phyloP scores from a whole-genome alignment of 306 rosid genomes.

The Lupinus albus region DNA sequence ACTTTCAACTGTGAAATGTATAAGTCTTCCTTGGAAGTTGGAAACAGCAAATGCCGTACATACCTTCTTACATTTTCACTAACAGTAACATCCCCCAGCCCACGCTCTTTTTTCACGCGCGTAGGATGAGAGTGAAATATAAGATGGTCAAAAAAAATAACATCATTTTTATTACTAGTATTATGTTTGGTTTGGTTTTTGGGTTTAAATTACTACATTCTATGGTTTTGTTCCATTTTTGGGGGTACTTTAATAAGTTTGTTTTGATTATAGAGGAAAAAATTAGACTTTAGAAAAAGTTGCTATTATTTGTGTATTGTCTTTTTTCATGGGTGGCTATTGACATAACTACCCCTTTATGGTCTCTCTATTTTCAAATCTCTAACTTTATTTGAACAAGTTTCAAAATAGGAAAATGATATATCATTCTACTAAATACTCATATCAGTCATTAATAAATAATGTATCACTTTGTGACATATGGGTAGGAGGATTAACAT shows the following conservation, averaged over 20 bases:
- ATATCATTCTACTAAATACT: no score
- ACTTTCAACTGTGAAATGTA: constrained; percentile 42
- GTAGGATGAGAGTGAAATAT: no score
- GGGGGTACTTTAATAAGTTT: background rate
- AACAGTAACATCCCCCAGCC: background rate
- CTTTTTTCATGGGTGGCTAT: constrained; percentile 13
- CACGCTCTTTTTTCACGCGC: constrained; percentile 28
- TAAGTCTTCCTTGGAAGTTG: constrained; percentile 43
- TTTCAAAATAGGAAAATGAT: no score
- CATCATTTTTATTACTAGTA: no score
- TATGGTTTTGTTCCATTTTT: background rate
- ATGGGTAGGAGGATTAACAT: no score
- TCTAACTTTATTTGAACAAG: constrained; percentile 36
- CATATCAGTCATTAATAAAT: no score
- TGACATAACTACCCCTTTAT: constrained; percentile 18
- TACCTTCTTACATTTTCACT: constrained; percentile 12
- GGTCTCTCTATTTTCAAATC: constrained; percentile 47
- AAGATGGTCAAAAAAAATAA: no score
- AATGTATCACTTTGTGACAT: no score
- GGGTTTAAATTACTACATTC: no score
- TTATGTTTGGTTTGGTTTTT: no score
- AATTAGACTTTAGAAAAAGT: background rate
- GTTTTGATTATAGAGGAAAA: background rate
- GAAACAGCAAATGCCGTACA: constrained; percentile 43
- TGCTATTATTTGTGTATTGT: background rate